Evolutionary conservation across 192 early-diverging fungal genomes (phyloP), one percentile per base, ranked within the genome.

Genomic region (Chytriomyces sp.): DNA sequence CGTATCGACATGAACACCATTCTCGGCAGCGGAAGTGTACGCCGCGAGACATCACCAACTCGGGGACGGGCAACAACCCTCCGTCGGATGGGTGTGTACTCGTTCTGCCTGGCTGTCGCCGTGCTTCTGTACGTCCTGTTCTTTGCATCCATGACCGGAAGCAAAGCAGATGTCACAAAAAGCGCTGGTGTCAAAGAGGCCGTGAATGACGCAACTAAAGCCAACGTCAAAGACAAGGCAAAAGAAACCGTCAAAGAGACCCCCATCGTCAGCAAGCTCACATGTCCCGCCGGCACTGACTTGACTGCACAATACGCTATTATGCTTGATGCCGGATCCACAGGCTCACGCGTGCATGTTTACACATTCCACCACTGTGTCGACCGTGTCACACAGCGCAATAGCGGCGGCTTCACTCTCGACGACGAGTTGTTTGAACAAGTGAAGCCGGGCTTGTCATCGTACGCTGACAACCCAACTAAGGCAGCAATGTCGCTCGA

Each of bases 311-410:
- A 99, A 79, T 96, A 96, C 83, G 95, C 92, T 45, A 82, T 99
- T 20, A 96, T 99, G 91, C 75, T 99, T 28, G 97, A 99, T 75
- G 97, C 97, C 26, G 97, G 97, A 5, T 97, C 95, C 5, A 96
- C 95, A 20, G 97, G 96, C 48, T 98, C 96, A 8, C 95, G 97
- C 23, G 94, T 99, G 76, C 97, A 99, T 79, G 94, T 96, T 60
- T 99, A 98, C 88, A 87, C 90, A 76, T 99, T 99, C 88, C 95
- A 96, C 83, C 91, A 94, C 84, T 99, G 97, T 84, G 92, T 94
- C 69, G 79, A 84, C 9, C 53, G 63, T 10, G 13, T 18, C 53
- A 20, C 71, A 13, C 35, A n/a, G 45, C 23, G 45, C 5, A 62
- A 53, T 13, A 44, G 60, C 7, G 71, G 71, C n/a, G 61, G n/a